Base-by-base conservation (phyloP, 129 eudicot species). In the Chrysanthemum lavandulifolium region DNA sequence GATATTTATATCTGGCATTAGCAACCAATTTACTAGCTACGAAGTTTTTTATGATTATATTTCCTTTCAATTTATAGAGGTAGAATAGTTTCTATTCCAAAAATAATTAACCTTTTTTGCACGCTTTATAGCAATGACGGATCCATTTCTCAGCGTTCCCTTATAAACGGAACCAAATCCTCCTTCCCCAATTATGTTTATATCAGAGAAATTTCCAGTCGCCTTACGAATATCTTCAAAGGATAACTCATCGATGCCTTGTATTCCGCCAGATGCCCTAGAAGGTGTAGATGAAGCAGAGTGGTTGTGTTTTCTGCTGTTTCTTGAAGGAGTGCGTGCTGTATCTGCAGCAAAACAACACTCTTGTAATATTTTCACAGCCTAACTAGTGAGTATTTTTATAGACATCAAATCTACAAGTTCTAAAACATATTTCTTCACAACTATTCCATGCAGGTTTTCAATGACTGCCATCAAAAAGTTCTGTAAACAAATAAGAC, bases 141-240 rank as follows among this genome's bases (percentile, higher is more conserved):
- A 49, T 48, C 97, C 96, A 75, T 91, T 82, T 69, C 77, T 82
- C 65, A 91, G 82, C 63, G 69, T 85, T 45, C 81, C 97, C 69
- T 83, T 86, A 76, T 84, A 91, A 27, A 91, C 97, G 6, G 81
- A 79, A 58, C 96, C 97, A 79, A 88, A 88, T 31, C 88, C 95
- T 63, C 97, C 97, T 66, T 88, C 87, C 18, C 97, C 97, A 51
- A 91, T 86, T 67, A 75, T 82, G 73, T 81, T 84, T 58, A 80
- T 79, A 12, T 74, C 67, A 65, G 96, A 82, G 83, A 91, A 91
- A 69, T 84, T 82, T 49, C 80, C 89, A 2, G 97, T 91, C 43
- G 90, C 92, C 72, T 77, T 82, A 15, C 59, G 59, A 71, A 91
- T 86, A 64, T 88, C 96, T 69, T 82, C 82, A 57, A 86, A 65